Evolutionary conservation across 1,284 basidiomycete genomes (phyloP).

Genomic region (Porodaedalea pini): DNA sequence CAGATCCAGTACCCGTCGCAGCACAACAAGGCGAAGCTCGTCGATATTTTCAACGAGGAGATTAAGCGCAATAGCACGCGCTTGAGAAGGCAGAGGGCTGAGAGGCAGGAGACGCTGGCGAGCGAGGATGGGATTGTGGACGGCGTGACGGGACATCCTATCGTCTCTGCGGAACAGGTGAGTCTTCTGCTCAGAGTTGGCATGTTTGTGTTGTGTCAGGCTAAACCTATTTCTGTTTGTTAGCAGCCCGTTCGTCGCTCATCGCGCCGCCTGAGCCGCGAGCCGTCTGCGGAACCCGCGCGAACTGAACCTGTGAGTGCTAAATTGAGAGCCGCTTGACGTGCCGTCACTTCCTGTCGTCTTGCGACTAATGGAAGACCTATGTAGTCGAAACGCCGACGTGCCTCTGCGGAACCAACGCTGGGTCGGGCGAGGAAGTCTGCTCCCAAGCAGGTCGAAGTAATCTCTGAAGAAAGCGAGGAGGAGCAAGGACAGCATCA

Average conservation of each 20-base stretch:
- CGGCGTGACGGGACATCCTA: slow-evolving; percentile 65
- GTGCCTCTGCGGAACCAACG: slow-evolving; percentile 67
- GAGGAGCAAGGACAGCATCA: slow-evolving; percentile 67
- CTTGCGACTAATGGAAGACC: slow-evolving; percentile 23
- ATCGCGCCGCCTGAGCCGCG: slow-evolving; percentile 49
- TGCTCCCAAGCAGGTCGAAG: slow-evolving; percentile 37
- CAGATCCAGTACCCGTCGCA: slow-evolving; percentile 72
- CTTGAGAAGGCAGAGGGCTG: slow-evolving; percentile 62
- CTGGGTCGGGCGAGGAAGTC: slow-evolving; percentile 45
- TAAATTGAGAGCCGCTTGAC: slow-evolving; percentile 14
- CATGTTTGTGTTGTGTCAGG: slow-evolving; percentile 6
- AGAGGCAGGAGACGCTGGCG: slow-evolving; percentile 63
- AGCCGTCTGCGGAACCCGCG: slow-evolving; percentile 38
- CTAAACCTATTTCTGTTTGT: slow-evolving; percentile 39
- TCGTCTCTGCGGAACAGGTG: slow-evolving; percentile 48
- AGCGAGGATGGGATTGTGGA: slow-evolving; percentile 79
- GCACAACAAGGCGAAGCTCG: slow-evolving; percentile 84
- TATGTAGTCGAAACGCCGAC: slow-evolving; percentile 52
- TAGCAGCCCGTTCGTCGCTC: slow-evolving; percentile 38
- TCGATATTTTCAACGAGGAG: slow-evolving; percentile 76
- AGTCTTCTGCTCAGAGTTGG: slow-evolving; percentile 23
- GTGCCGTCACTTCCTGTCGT: slow-evolving; percentile 20
- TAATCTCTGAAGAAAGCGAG: slow-evolving; percentile 72
- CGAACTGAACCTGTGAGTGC: slow-evolving; percentile 48
- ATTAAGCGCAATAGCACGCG: slow-evolving; percentile 62